These are phyloP conservation scores for Tricholoma sp. DNA, from an alignment of 768 basidiomycete genomes.

Conservation along the genomic window DNA sequence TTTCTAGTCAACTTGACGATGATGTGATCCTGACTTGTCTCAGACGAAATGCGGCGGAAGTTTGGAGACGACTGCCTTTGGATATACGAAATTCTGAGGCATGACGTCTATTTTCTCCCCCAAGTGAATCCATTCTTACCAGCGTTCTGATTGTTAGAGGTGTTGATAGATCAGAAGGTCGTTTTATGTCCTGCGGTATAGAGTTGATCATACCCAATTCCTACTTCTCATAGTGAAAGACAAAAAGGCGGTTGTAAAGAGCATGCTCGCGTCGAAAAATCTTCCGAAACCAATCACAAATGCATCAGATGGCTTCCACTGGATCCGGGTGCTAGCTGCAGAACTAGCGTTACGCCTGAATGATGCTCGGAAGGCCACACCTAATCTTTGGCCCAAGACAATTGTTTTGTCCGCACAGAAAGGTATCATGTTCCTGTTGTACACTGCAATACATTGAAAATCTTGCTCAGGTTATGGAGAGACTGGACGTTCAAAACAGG, in stretches of 20 bases:
- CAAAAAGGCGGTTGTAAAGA: constrained; percentile 81
- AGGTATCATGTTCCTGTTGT: constrained; percentile 34
- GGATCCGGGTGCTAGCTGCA: constrained; percentile 88
- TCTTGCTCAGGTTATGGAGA: constrained; percentile 48
- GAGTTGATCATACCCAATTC: constrained; percentile 2
- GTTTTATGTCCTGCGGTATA: constrained; percentile 3
- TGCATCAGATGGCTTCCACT: constrained; percentile 73
- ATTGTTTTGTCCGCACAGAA: constrained; percentile 75
- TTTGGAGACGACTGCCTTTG: constrained; percentile 83
- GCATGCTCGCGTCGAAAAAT: constrained; percentile 97
- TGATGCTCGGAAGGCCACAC: constrained; percentile 68
- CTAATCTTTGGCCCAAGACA: constrained; percentile 89
- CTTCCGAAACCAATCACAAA: constrained; percentile 73
- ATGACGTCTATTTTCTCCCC: constrained; percentile 14
- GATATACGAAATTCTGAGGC: constrained; percentile 91
- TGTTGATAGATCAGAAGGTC: constrained; percentile 86
- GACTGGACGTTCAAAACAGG: constrained; percentile 71
- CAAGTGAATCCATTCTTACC: background rate
- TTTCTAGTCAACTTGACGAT: background rate
- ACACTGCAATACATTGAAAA: background rate
- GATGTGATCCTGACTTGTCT: constrained; percentile 5
- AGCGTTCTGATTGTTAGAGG: constrained; percentile 42
- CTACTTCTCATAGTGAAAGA: constrained; percentile 63
- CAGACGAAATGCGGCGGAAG: constrained; percentile 75
- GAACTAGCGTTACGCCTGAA: constrained; percentile 83